These are phyloP conservation scores for Ogataea henricii DNA, from an alignment of 805 yeast genomes.

Conservation along the genomic window DNA sequence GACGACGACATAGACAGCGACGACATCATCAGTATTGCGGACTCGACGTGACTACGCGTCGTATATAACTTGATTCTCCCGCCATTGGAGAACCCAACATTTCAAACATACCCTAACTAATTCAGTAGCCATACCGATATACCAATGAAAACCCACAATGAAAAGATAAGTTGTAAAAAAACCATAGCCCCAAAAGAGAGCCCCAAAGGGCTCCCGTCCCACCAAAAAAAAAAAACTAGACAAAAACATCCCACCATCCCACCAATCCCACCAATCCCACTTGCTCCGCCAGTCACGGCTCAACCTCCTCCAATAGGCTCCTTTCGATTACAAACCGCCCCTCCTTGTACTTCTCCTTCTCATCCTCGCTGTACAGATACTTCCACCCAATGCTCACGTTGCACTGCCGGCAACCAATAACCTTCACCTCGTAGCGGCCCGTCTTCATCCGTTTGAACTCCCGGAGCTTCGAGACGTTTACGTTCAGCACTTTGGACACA, in stretches of 20 bases:
- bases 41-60: neutral
- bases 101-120: neutral
- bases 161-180: neutral
- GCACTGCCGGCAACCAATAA: conserved; percentile 36
- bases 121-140: no score
- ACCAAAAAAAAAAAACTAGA: neutral
- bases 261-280: neutral
- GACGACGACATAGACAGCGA: conserved; percentile 9
- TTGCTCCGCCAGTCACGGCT: conserved; percentile 9
- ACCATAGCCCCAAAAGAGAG: neutral
- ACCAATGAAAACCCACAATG: neutral
- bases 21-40: conserved; percentile 4
- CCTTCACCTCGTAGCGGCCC: conserved; percentile 35
- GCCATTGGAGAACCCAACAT: neutral
- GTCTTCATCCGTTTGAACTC: conserved; percentile 35
- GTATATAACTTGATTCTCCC: no score
- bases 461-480: conserved; percentile 18
- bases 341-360: conserved; percentile 35
- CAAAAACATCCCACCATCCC: neutral
- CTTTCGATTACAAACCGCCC: conserved; percentile 38
- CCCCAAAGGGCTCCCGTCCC: neutral
- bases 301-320: conserved; percentile 28
- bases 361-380: conserved; percentile 33
- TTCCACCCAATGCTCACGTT: conserved; percentile 36
- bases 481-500: conserved; percentile 35